Evolutionary conservation across 1,284 basidiomycete genomes (phyloP).

Genomic region (Moesziomyces globuligerus): DNA sequence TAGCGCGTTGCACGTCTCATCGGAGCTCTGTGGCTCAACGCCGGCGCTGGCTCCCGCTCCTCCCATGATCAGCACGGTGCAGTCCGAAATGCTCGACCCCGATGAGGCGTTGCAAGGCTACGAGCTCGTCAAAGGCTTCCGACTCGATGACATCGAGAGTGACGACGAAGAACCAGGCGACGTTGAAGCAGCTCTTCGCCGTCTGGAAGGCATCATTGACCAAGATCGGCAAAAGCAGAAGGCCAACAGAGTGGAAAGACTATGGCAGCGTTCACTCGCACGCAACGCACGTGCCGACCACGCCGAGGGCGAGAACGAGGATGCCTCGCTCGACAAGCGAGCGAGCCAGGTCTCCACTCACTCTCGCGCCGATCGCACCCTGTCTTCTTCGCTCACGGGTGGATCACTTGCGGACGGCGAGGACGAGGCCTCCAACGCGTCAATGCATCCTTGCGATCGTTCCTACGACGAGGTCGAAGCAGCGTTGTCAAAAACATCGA

Average conservation of each 20-base stretch:
- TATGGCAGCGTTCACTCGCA: constrained; percentile 52
- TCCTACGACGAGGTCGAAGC: constrained; percentile 8
- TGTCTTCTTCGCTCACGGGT: constrained; percentile 30
- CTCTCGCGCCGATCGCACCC: constrained; percentile 23
- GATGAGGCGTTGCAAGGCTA: constrained; percentile 61
- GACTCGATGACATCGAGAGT: constrained; percentile 52
- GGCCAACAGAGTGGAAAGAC: constrained; percentile 49
- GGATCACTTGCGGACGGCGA: constrained; percentile 41
- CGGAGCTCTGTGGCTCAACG: constrained; percentile 8
- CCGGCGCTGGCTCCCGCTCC: constrained; percentile 11
- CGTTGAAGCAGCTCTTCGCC: constrained; percentile 58
- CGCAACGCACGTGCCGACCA: constrained; percentile 27
- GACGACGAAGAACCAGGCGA: constrained; percentile 61
- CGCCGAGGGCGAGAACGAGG: not conserved
- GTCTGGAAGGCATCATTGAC: constrained; percentile 62
- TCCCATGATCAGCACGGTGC: constrained; percentile 49
- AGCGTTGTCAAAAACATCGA: not conserved
- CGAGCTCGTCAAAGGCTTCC: constrained; percentile 63
- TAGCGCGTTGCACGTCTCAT: constrained; percentile 16
- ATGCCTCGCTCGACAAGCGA: constrained; percentile 1
- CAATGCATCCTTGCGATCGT: constrained; percentile 23
- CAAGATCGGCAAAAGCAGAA: constrained; percentile 55
- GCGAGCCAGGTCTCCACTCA: constrained; percentile 15
- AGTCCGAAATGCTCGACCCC: constrained; percentile 59
- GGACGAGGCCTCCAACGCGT: constrained; percentile 22